A percentile compares a stretch with the other conserved stretches of the same genome.
Evolutionary conservation across 305 asterid species (phyloP).

Genomic region (Fraxinus floribunda): DNA sequence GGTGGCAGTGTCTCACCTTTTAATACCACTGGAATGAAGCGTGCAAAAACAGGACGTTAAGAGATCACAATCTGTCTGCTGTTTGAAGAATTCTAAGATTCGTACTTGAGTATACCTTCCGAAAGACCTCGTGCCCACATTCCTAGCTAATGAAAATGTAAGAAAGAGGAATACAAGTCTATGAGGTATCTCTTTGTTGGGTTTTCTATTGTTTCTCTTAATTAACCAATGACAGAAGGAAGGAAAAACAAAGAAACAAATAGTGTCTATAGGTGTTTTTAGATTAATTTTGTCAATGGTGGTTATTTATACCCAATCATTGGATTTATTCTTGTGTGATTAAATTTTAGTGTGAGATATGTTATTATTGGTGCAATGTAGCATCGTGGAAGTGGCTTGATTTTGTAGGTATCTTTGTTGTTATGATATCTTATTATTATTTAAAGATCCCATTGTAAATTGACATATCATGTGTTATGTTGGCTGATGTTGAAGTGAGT

Average conservation of each 20-base stretch:
- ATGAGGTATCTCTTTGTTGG: conserved; percentile 29
- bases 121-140: conserved; percentile 20
- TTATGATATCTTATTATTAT: conserved; percentile 17
- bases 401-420: not conserved
- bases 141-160: conserved; percentile 25
- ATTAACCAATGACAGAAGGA: conserved; percentile 27
- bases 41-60: conserved; percentile 90
- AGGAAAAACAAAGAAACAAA: not conserved
- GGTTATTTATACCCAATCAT: conserved; percentile 40
- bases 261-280: conserved; percentile 28
- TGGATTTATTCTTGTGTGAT: conserved; percentile 67
- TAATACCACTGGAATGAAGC: conserved; percentile 90
- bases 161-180: conserved; percentile 25
- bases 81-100: conserved; percentile 25
- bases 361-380: conserved; percentile 29
- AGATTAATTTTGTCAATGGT: conserved; percentile 25
- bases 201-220: conserved; percentile 31
- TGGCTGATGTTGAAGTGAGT: not conserved
- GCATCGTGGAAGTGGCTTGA: conserved; percentile 9
- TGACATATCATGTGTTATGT: not conserved
- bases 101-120: conserved; percentile 22
- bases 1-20: conserved; percentile 93
- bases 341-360: conserved; percentile 46
- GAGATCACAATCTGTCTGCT: conserved; percentile 14
- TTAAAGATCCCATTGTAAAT: not conserved